A percentile compares a stretch with the other conserved stretches of the same genome.
Evolutionary conservation across 1,139 yeast genomes (phyloP).

Genomic region (Pichia sp.): DNA sequence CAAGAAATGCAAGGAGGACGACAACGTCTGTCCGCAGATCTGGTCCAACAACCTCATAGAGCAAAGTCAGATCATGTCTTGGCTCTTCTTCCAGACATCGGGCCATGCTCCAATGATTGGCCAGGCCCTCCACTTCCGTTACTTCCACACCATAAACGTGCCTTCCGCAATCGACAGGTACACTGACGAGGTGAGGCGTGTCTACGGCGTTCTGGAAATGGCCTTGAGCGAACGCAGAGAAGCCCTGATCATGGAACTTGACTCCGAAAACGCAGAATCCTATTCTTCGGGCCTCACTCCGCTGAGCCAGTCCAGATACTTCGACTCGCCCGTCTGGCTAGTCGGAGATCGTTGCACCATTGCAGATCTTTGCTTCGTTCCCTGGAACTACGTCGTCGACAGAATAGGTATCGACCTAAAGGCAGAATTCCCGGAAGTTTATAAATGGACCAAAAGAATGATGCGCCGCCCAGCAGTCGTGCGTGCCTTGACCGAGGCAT

Average conservation of each 20-base stretch:
- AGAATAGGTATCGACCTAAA: slow-evolving; percentile 84
- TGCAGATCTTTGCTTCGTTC: slow-evolving; percentile 89
- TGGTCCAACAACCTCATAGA: slow-evolving; percentile 80
- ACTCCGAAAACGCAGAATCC: slow-evolving; percentile 83
- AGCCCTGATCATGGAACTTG: slow-evolving; percentile 84
- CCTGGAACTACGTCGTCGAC: slow-evolving; percentile 96
- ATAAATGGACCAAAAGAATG: slow-evolving; percentile 92
- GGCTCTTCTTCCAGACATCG: slow-evolving; percentile 93
- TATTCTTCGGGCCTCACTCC: slow-evolving; percentile 89
- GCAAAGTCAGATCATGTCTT: slow-evolving; percentile 80
- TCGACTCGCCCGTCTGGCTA: slow-evolving; percentile 92
- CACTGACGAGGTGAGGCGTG: slow-evolving; percentile 89
- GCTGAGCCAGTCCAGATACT: slow-evolving; percentile 75
- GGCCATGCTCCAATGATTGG: slow-evolving; percentile 99
- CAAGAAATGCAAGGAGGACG: slow-evolving; percentile 62
- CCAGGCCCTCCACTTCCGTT: slow-evolving; percentile 89
- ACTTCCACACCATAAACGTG: slow-evolving; percentile 82
- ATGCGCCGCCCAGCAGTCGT: slow-evolving; percentile 85
- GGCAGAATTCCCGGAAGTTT: slow-evolving; percentile 89
- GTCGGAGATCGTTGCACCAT: slow-evolving; percentile 88
- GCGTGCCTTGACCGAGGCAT: slow-evolving; percentile 47
- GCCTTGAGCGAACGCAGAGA: slow-evolving; percentile 91
- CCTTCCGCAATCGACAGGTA: slow-evolving; percentile 89
- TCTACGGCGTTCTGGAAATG: slow-evolving; percentile 92
- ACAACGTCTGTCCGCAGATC: slow-evolving; percentile 54